These are phyloP conservation scores for Pseudognaphalium luteoalbum DNA, from an alignment of 129 eudicot genomes.

Conservation along the genomic window DNA sequence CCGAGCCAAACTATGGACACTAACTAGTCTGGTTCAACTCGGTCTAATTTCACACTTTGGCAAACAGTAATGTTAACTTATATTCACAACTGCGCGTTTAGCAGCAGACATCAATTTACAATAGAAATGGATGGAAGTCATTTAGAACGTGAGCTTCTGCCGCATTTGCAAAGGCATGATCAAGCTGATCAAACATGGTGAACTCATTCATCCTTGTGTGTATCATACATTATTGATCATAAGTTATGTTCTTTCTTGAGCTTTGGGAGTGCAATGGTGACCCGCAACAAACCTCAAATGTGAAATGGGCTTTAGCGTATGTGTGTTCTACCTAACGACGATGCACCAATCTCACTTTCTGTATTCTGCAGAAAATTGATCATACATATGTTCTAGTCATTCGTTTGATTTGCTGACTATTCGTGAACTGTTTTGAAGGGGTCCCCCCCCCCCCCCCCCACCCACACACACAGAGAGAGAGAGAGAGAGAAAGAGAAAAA, in stretches of 20 bases:
- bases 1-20: slow-evolving; percentile 15
- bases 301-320: slow-evolving; percentile 53
- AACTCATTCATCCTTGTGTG: slow-evolving; percentile 4
- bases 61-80: slow-evolving; percentile 21
- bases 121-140: background rate
- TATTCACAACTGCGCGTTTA: slow-evolving; percentile 27
- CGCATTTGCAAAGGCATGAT: slow-evolving; percentile 21
- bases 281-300: background rate
- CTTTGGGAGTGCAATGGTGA: slow-evolving; percentile 11
- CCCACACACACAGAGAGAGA: too few species aligned
- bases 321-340: slow-evolving; percentile 78
- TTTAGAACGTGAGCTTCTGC: slow-evolving; percentile 2
- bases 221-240: slow-evolving; percentile 2
- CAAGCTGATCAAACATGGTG: slow-evolving; percentile 29
- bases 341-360: slow-evolving; percentile 73
- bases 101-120: slow-evolving; percentile 26
- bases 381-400: slow-evolving; percentile 1
- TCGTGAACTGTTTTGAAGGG: background rate
- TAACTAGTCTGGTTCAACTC: slow-evolving; percentile 11
- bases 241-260: slow-evolving; percentile 19
- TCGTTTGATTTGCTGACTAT: background rate
- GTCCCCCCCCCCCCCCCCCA: too few species aligned
- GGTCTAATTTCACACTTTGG: slow-evolving; percentile 4
- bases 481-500: background rate
- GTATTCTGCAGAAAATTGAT: slow-evolving; percentile 60